phyloP scores from a whole-genome alignment of 306 rosid genomes.

The Begonia loranthoides region DNA sequence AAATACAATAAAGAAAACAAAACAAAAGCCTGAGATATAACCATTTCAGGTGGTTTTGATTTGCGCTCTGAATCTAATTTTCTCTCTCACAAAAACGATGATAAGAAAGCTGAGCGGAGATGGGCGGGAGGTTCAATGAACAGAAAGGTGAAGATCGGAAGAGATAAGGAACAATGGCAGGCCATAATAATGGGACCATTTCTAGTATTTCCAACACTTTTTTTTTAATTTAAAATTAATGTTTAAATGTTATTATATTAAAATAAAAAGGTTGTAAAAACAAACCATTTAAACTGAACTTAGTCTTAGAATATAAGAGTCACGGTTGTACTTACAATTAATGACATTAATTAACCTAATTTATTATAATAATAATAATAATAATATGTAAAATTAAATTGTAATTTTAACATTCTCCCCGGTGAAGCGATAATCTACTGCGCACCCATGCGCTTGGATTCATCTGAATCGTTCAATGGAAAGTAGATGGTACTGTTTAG shows the following conservation, averaged over 20 bases:
- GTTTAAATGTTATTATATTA: no score
- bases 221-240: not conserved
- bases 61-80: not conserved
- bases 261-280: no score
- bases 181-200: slow-evolving; percentile 39
- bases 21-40: no score
- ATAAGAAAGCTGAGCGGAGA: slow-evolving; percentile 4
- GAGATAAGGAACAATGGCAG: slow-evolving; percentile 56
- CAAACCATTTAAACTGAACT: no score
- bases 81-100: not conserved
- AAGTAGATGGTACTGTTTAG: not conserved
- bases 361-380: no score
- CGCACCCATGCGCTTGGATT: not conserved
- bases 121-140: slow-evolving; percentile 23
- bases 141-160: slow-evolving; percentile 14
- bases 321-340: no score
- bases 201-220: no score
- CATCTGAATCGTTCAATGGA: not conserved
- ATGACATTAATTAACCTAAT: no score
- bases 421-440: not conserved
- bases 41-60: not conserved
- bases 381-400: not conserved
- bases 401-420: not conserved
- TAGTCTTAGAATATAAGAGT: no score
- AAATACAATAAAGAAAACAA: no score